Base-by-base conservation (phyloP, 2,329 filamentous ascomycete species). In the Dactylonectria estremocensis region DNA sequence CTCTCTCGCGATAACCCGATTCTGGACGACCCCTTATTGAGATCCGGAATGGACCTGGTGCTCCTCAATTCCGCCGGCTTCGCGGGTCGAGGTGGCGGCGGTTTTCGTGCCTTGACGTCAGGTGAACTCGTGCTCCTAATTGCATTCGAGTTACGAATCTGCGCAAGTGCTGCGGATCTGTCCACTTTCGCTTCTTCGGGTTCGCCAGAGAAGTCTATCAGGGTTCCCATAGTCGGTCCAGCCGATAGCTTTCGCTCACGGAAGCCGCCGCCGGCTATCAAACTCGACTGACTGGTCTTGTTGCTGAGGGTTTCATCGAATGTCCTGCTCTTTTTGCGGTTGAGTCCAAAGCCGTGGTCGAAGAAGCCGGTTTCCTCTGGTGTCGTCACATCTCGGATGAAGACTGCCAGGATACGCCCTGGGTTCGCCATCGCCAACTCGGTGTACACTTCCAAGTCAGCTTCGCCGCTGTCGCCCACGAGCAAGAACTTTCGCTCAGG, bases 381-480 rank as follows among this genome's bases (percentile, higher is more conserved):
- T 0, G 94, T 97, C 0, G 96, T 99, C 22, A 99, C 94, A 80
- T 99, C 96, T 62, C 97, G 89, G 71, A 99, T 98, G 80, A 98
- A 98, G 7, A 99, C 90, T 0, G 91, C 96, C 33, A 95, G 84
- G 2, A 99, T 91, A 31, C 93, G 89, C 0, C 93, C 93, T 0
- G 95, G 95, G 74, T 98, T 92, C 2, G 93, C 90, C 37, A 95
- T 77, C 0, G 92, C 95, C n/a, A 97, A 88, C 70, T 99, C 96
- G 0, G 95, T 98, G 77, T 99, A 99, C 0, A 98, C 95, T 79
- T 99, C 97, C 3, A 99, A 85, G 81, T 99, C 97, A 8, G 95
- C 96, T 81, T 99, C 96, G 43, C 97, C 96, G 74, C 95, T 98
- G 78, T 99, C 96, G 9, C 96, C 96, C 10, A 98, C 93, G 2